A percentile compares a stretch with the other conserved stretches of the same genome.
Evolutionary conservation across 139 green algal species (phyloP).

Genomic region (Micromonas pusilla): DNA sequence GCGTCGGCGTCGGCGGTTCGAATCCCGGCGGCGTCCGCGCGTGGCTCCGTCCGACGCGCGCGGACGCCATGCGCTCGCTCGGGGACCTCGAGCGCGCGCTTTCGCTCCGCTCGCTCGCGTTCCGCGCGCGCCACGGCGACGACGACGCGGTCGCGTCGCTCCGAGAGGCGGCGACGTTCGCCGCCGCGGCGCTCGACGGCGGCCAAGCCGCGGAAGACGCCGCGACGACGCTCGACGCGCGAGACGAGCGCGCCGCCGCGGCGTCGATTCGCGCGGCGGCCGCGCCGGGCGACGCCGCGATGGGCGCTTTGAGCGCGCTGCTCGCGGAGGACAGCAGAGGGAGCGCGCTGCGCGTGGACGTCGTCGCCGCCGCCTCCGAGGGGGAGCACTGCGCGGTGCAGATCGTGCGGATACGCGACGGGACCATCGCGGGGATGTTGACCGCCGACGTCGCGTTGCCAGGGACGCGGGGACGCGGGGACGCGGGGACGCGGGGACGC

Average conservation of each 20-base stretch:
- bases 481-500: too few species aligned
- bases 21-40: background rate
- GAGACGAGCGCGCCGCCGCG: background rate
- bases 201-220: background rate
- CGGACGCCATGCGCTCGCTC: background rate
- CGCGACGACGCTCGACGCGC: background rate
- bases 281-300: background rate
- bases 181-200: background rate
- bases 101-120: background rate
- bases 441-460: background rate
- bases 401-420: conserved; percentile 4
- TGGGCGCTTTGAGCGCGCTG: background rate
- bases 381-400: background rate
- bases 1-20: background rate
- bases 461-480: too few species aligned
- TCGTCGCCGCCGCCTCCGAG: background rate
- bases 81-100: background rate
- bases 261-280: background rate
- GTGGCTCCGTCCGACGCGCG: background rate
- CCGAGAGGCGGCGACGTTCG: background rate
- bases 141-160: background rate
- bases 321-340: background rate
- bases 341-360: background rate
- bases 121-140: background rate
- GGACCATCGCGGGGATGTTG: conserved; percentile 2